A percentile compares a stretch with the other conserved stretches of the same genome.
Conservation (phyloP, 1,139 yeast genomes). For the Geotrichum reessii region DNA sequence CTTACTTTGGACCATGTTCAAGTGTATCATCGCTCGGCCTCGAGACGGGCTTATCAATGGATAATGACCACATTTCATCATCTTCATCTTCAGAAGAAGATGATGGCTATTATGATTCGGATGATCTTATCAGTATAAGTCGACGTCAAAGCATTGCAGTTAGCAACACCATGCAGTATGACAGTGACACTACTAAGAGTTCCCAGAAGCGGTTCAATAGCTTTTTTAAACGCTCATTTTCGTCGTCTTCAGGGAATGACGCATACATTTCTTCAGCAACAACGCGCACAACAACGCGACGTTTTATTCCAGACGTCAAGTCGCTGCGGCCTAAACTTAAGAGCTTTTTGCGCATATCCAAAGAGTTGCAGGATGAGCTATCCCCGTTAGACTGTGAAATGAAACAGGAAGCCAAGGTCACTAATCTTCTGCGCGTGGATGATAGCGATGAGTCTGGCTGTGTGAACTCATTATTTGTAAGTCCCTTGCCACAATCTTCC, state of each 20-base stretch:
- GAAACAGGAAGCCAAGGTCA: conserved; percentile 33
- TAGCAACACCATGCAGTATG: neutral
- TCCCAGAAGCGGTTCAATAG: neutral
- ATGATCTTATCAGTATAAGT: conserved; percentile 27
- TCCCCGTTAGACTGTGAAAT: conserved; percentile 35
- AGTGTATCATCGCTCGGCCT: conserved; percentile 29
- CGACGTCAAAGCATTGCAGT: conserved; percentile 20
- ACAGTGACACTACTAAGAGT: neutral
- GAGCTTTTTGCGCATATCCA: conserved; percentile 31
- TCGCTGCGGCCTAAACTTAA: conserved; percentile 32
- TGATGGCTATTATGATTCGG: conserved; percentile 26
- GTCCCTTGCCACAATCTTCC: neutral
- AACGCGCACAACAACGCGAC: conserved; percentile 19
- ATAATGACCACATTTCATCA: conserved; percentile 1
- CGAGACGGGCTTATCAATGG: conserved; percentile 21
- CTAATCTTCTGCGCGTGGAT: conserved; percentile 31
- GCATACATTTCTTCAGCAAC: neutral
- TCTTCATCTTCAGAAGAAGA: conserved; percentile 25
- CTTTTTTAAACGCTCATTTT: neutral
- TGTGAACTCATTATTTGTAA: neutral
- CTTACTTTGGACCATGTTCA: conserved; percentile 26
- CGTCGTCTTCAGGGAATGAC: neutral
- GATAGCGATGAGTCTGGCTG: neutral
- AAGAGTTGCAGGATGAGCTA: conserved; percentile 33
- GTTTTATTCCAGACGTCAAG: conserved; percentile 22